Base-by-base conservation (phyloP, 2,329 filamentous ascomycete species). In the Fusarium musae region DNA sequence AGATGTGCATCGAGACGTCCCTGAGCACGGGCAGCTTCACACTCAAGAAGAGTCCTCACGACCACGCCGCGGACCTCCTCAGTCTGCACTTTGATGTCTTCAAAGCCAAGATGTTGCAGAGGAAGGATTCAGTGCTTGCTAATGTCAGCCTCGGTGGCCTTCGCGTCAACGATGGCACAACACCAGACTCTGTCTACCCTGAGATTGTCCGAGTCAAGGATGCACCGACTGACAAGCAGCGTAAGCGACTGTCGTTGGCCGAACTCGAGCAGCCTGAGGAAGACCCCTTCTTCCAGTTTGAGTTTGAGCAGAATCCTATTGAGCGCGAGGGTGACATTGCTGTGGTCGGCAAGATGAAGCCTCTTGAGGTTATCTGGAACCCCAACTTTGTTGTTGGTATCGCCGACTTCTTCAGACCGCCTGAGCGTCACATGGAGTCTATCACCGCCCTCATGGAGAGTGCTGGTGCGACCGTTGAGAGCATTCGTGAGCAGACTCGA, bases 11-110 rank as follows among this genome's bases (percentile, higher is more conserved):
- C 54, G 95, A 98, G 80, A 92, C 96, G 56, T 96, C 93, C 62
- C 90, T 99, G n/a, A 93, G 93, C 72, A 97, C 96, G 1, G 96
- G 96, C 66, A 98, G 96, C 83, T 98, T 99, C 79, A 98, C 96
- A 0, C 86, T 99, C 39, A 95, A 94, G 80, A 92, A 95, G 70
- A 93, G 93, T 81, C 79, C 81, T 1, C 80, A 83, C 43, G 75
- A 80, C n/a, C 89, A 91, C 60, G 87, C 88, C 5, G 92, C 89
- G 17, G 95, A 99, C 76, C 91, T 98, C 40, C 88, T 99, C 59
- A 95, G 94, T 76, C 83, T 99, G 34, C 93, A 98, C 73, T 99
- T 99, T 76, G 97, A 99, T 77, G 91, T 94, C 11, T 98, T 99
- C 85, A 93, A 92, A 75, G 95, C 96, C 21, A 97, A 96, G 79